Evolutionary conservation across 2,329 filamentous ascomycete genomes (phyloP), one percentile per base, ranked within the genome.

Genomic region (Chrysoporthe cubensis): DNA sequence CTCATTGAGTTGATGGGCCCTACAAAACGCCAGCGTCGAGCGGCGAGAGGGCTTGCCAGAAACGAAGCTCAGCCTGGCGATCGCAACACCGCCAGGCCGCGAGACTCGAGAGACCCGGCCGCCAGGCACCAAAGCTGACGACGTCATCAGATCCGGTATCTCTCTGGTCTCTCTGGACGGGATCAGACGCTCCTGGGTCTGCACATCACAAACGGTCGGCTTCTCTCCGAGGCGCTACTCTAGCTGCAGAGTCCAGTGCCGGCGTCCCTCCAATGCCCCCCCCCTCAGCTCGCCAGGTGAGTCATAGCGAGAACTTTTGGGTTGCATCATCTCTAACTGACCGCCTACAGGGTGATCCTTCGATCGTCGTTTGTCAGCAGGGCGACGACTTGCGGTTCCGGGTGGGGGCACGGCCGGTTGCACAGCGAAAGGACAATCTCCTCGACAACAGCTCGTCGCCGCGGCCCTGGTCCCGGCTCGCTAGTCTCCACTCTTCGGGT

Each of bases 91-190:
- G 26, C 26, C 26, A 26, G 26, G 26, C 26, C 26, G 26, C 26
- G 26, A 26, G 26, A 26, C 26, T 26, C 26, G 26, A 26, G 43
- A 18, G 32, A 37, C 32, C 54, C 54, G 34, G 34, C 54, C 54
- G 16, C 8, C 18, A 57, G 54, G 54, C 54, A 57, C 54, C 54
- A 40, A 16, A 57, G 54, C 54, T 57, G 54, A 57, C 54, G 34
- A 40, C 34, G 32, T 57, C 54, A 40, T 40, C 32, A 57, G 34
- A 34, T 54, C 4, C 14, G 50, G 50, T 32, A 54, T n/a, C 21
- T 16, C 32, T 21, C 32, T 16, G 13, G 26, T 14, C 4, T 40
- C 37, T 4, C 14, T 13, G 34, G 34, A 40, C 13, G 54, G 18
- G 7, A 34, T 40, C 16, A 18, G 32, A 11, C 34, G 34, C 54